These are phyloP conservation scores for Macrophomina tecta DNA, from an alignment of 2,329 filamentous ascomycete species.

Conservation along the genomic window DNA sequence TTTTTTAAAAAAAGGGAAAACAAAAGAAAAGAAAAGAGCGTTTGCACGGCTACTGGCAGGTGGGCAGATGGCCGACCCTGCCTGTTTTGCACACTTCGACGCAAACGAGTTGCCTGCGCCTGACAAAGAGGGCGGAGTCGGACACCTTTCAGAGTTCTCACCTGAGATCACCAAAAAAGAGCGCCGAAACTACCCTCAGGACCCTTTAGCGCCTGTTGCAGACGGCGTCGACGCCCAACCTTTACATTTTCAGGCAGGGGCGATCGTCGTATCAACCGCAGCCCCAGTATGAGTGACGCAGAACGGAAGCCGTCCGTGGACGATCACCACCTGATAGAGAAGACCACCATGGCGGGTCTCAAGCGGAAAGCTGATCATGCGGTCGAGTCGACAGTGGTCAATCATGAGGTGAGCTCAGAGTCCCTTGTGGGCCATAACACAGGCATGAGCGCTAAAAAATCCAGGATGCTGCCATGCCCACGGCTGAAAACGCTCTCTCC, in stretches of 20 bases:
- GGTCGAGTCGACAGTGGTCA: conserved; percentile 23
- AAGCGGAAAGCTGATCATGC: not conserved
- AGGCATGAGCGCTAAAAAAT: not conserved
- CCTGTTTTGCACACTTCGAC: not conserved
- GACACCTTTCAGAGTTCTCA: not conserved
- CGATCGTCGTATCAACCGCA: conserved; percentile 9
- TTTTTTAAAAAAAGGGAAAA: no score
- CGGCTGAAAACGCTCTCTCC: conserved; percentile 23
- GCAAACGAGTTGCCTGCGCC: not conserved
- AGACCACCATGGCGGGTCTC: not conserved
- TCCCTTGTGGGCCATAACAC: not conserved
- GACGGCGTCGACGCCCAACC: not conserved
- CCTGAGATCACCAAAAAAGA: not conserved
- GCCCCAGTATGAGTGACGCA: conserved; percentile 18
- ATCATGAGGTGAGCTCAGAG: conserved; percentile 19
- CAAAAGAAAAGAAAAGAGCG: no score
- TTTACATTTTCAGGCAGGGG: not conserved
- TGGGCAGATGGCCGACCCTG: not conserved
- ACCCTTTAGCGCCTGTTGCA: not conserved
- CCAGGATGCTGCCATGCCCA: conserved; percentile 26
- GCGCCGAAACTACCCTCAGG: not conserved
- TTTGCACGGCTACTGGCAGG: not conserved
- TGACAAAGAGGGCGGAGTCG: not conserved
- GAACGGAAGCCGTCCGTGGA: not conserved
- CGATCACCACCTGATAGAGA: conserved; percentile 3